A percentile compares a stretch with the other conserved stretches of the same genome.
phyloP scores from a whole-genome alignment of 306 rosid genomes.

The Senna siamea region DNA sequence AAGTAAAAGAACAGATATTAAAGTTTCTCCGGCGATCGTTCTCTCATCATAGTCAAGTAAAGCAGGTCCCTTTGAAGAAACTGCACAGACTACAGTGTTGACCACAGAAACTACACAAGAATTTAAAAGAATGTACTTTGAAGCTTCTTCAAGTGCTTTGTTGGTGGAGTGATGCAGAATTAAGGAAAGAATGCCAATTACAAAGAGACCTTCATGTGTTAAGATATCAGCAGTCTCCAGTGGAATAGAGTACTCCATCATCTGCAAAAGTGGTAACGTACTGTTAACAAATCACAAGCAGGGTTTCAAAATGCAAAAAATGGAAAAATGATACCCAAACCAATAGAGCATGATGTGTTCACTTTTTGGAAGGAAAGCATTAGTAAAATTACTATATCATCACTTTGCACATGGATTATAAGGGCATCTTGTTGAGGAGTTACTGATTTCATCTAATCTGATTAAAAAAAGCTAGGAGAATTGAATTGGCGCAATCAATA shows the following conservation, averaged over 20 bases:
- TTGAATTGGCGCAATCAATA: slow-evolving; percentile 9
- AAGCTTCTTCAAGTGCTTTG: slow-evolving; percentile 66
- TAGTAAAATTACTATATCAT: neutral
- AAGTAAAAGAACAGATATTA: slow-evolving; percentile 67
- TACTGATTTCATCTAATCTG: slow-evolving; percentile 9
- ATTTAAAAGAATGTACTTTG: slow-evolving; percentile 70
- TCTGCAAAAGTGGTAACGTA: slow-evolving; percentile 52
- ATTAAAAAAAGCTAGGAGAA: neutral
- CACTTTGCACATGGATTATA: neutral
- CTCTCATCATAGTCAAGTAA: slow-evolving; percentile 70
- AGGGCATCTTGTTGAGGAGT: neutral
- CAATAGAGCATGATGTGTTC: slow-evolving; percentile 15
- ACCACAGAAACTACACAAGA: slow-evolving; percentile 55
- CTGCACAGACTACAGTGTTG: slow-evolving; percentile 56
- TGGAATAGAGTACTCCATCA: slow-evolving; percentile 56
- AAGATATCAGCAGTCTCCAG: slow-evolving; percentile 47
- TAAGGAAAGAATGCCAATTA: slow-evolving; percentile 68
- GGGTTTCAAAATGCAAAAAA: slow-evolving; percentile 17
- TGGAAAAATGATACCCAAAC: slow-evolving; percentile 18
- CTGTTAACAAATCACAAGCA: slow-evolving; percentile 40
- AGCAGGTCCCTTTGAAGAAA: slow-evolving; percentile 80
- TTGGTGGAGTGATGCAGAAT: slow-evolving; percentile 73
- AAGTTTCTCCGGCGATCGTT: slow-evolving; percentile 58
- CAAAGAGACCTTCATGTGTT: slow-evolving; percentile 59
- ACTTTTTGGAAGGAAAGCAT: neutral